Conservation (phyloP, 805 yeast species). For the Zygoascus bituminiphila region DNA sequence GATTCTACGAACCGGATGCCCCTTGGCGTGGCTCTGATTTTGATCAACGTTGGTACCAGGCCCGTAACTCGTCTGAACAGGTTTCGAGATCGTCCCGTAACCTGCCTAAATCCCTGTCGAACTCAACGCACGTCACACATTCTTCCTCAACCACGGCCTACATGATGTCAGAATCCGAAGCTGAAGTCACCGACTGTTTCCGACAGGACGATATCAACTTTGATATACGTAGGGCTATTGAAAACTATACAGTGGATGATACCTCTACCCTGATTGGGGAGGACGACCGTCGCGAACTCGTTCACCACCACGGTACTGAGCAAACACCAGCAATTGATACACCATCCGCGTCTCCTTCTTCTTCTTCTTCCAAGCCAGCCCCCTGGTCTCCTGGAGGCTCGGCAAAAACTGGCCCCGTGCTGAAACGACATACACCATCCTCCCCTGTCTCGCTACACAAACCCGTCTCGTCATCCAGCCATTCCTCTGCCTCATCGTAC, state of each 20-base stretch:
- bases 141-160: not conserved
- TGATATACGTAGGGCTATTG: not conserved
- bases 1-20: conserved; percentile 12
- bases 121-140: not conserved
- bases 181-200: not conserved
- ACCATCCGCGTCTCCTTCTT: not conserved
- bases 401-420: conserved; percentile 4
- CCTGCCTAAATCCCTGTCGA: not conserved
- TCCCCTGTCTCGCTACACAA: not conserved
- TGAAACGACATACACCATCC: not conserved
- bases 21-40: conserved; percentile 14
- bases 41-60: conserved; percentile 11
- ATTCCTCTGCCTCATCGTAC: no score
- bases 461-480: not conserved
- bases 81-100: not conserved
- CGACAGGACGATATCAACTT: not conserved
- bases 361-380: not conserved
- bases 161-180: not conserved
- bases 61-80: not conserved
- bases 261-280: not conserved
- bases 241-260: not conserved
- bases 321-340: not conserved
- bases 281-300: not conserved
- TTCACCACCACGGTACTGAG: no score
- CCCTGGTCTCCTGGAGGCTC: no score